Evolutionary conservation across 2,329 filamentous ascomycete species (phyloP), one percentile per base, ranked within the genome.

Genomic region (Aspergillus puulaauensis): DNA sequence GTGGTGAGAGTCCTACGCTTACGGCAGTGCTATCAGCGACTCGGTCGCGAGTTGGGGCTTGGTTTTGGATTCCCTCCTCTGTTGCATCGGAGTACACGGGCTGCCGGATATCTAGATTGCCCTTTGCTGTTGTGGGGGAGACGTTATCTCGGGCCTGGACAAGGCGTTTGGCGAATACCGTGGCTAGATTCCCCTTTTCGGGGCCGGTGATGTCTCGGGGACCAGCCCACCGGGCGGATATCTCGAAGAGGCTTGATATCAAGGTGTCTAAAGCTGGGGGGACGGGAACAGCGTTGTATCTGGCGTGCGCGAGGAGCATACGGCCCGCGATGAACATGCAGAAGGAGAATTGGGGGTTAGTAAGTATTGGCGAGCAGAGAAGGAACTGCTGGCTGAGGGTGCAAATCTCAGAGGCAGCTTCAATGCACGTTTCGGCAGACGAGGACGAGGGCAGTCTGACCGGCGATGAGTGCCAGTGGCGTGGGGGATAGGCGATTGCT

Each of bases 351-450:
- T 74, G 71, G 0, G 71, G 69, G 37, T 70, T 73, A 3, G 68
- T 70, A 11, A 70, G 64, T 9, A 66, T 66, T 1, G 57, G 56
- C 17, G 66, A 70, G 52, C 63, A 65, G 7, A 74, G 70, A 1
- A 82, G 67, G 56, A 81, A 82, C 54, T 81, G 79, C 3, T 73
- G 68, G 0, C 77, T 74, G 19, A 82, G 61, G 0, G 56, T 63
- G 1, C 59, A 71, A 0, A 77, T 82, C 52, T 82, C 80, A 0
- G 75, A 68, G 0, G 79, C 79, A 1, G 80, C 80, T 1, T 74
- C 68, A 15, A 79, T 69, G 59, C 80, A 82, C 0, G 80, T 82
- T 54, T 82, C 80, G 1, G 79, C 78, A 31, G 78, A 81, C 21
- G 75, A 80, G 3, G 70, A 67, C 46, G 74, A 80, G 0, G 80